These are phyloP conservation scores for Tieghemiomyces parasiticus DNA, from an alignment of 192 early-diverging fungal species.

Conservation along the genomic window DNA sequence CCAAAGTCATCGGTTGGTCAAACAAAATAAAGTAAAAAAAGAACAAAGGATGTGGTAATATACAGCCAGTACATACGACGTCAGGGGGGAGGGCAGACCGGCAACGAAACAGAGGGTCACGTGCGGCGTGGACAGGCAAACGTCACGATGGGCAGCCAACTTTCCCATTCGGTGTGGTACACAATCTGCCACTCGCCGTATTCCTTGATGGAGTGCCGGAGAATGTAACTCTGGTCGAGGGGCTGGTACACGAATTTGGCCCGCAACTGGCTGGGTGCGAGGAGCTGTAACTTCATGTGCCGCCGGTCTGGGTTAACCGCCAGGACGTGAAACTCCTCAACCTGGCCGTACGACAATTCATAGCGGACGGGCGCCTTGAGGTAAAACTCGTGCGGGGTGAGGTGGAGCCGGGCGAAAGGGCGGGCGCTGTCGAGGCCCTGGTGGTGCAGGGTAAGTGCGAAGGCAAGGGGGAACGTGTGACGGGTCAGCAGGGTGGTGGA, in stretches of 20 bases:
- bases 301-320: constrained; percentile 27
- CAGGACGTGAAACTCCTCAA: constrained; percentile 25
- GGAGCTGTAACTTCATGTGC: constrained; percentile 29
- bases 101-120: too few relatives aligned
- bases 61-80: too few relatives aligned
- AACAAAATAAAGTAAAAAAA: too few relatives aligned
- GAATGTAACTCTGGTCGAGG: constrained; percentile 29
- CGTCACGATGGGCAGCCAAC: constrained; percentile 31
- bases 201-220: constrained; percentile 32
- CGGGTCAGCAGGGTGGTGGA: constrained; percentile 17
- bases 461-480: constrained; percentile 28
- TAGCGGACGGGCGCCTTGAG: constrained; percentile 26
- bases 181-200: constrained; percentile 34
- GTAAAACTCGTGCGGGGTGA: constrained; percentile 29
- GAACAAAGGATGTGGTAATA: too few relatives aligned
- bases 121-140: constrained; percentile 17
- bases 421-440: constrained; percentile 21
- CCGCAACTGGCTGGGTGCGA: constrained; percentile 28
- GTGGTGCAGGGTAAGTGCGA: constrained; percentile 22
- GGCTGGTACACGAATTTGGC: constrained; percentile 36
- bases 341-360: constrained; percentile 27
- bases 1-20: too few relatives aligned
- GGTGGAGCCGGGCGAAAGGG: constrained; percentile 27
- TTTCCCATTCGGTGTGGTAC: constrained; percentile 29
- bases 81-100: too few relatives aligned